Base-by-base conservation (phyloP, 2,329 filamentous ascomycete genomes). In the Didymella keratinophila region DNA sequence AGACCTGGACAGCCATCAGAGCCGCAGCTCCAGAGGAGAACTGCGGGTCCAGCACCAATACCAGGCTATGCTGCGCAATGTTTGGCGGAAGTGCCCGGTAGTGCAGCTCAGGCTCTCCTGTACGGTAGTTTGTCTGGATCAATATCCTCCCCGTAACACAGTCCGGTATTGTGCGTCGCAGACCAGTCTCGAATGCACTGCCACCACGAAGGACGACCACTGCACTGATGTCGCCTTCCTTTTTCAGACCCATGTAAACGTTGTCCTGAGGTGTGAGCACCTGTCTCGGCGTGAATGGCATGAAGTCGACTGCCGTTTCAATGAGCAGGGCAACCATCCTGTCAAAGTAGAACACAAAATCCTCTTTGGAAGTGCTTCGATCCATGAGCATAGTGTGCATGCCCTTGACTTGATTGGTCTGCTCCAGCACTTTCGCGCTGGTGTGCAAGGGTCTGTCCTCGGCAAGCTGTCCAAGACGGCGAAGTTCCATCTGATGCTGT, bases 331-430 rank as follows among this genome's bases (percentile, higher is more conserved):
- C 87, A 2, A 91, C 87, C 36, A 98, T 82, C 36, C 95, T 87
- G 77, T 99, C 93, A 76, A 98, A 97, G 78, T 98, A 98, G 78
- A 98, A 98, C 62, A 97, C 92, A 74, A 97, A 98, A 68, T 98
- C 93, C 73, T 97, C 94, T 41, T 91, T 85, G 7, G 85, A 82
- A 0, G 92, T 94, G 46, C 88, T 84, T 18, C 91, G 89, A 68
- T 95, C 86, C 71, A 96, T 89, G 39, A 99, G 86, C 56, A 97
- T 90, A 0, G 93, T 97, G 74, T 92, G 93, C 86, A 99, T 97
- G 45, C 88, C 93, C 56, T 83, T 84, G 53, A 97, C 83, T 76
- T 99, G 95, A 9, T 88, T 85, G 1, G 91, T 96, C 61, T 91
- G 85, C 42, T 89, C 83, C 56, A 98, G 80, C 16, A 96, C 77